Evolutionary conservation across 2,329 filamentous ascomycete species (phyloP).

Genomic region (Leptographium wingfieldii): DNA sequence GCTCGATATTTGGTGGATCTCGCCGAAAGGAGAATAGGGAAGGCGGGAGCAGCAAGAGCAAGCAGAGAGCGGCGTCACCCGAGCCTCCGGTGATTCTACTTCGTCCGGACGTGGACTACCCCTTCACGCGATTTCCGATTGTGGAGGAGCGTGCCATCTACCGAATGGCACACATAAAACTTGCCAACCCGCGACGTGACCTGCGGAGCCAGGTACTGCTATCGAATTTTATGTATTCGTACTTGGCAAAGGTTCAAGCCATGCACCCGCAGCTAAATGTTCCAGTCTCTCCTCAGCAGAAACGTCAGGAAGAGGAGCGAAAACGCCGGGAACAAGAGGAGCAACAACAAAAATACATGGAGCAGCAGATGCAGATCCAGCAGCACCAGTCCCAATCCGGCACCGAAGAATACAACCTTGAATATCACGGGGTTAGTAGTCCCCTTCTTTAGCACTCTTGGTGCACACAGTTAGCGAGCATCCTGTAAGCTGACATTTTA

Average conservation of each 20-base stretch:
- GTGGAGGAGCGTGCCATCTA: conserved; percentile 95
- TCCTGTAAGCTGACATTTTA: background rate
- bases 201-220: conserved; percentile 89
- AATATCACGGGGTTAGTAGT: conserved; percentile 23
- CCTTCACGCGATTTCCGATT: conserved; percentile 91
- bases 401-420: conserved; percentile 21
- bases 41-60: conserved; percentile 57
- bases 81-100: conserved; percentile 61
- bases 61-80: conserved; percentile 65
- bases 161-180: conserved; percentile 95
- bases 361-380: conserved; percentile 23
- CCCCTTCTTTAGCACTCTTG: background rate
- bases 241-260: conserved; percentile 94
- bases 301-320: conserved; percentile 29
- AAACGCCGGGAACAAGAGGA: conserved; percentile 33
- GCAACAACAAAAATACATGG: conserved; percentile 29
- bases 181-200: conserved; percentile 89
- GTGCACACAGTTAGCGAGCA: background rate
- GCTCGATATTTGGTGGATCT: conserved; percentile 78
- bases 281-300: conserved; percentile 57
- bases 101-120: conserved; percentile 83
- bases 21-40: conserved; percentile 81
- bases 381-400: conserved; percentile 12
- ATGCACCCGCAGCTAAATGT: conserved; percentile 96
- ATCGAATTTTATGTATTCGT: conserved; percentile 99